Evolutionary conservation across 306 rosid genomes (phyloP), one percentile per base, ranked within the genome.

Genomic region (Carpinus fangiana): DNA sequence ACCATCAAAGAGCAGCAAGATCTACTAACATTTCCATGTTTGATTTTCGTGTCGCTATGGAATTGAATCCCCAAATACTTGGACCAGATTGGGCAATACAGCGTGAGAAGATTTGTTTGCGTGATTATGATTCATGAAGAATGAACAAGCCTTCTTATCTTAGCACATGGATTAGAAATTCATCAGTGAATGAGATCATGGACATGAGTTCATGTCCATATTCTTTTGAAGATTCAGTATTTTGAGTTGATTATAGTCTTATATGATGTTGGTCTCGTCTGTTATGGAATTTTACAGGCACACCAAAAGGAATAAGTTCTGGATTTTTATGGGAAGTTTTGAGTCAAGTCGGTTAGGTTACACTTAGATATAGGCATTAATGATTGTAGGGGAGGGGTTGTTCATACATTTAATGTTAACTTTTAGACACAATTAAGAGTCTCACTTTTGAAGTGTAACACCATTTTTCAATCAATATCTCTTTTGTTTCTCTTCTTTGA

Each of bases 51-150:
- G 78, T 86, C 23, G 93, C 98, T 69, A 90, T 91, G 90, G 93
- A 93, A 70, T 77, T 91, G 82, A 88, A 84, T 81, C 98, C 98
- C 31, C 88, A 85, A 71, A 47, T 82, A 76, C 97, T 96, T 34
- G 97, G 99, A 59, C 88, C 87, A 45, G 94, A 96, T 82, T 91
- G 94, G 97, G 79, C 93, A 43, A 66, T 79, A 73, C 98, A 90
- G 86, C 97, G 87, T 34, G 99, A 96, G 90, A 96, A 90, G 86
- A 84, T 93, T 77, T 76, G 84, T 82, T 56, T 93, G 72, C 84
- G 74, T 69, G 87, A 86, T 81, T 91, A 88, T 51, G 26, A 23
- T 23, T 23, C 26, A 23, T 23, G 90, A 93, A 73, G 94, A 96
- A 62, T 85, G 92, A 93, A 73, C 66, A 75, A 61, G 17, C 75